Evolutionary conservation across 192 early-diverging fungal genomes (phyloP).

Genomic region (Martensiomyces pterosporus): DNA sequence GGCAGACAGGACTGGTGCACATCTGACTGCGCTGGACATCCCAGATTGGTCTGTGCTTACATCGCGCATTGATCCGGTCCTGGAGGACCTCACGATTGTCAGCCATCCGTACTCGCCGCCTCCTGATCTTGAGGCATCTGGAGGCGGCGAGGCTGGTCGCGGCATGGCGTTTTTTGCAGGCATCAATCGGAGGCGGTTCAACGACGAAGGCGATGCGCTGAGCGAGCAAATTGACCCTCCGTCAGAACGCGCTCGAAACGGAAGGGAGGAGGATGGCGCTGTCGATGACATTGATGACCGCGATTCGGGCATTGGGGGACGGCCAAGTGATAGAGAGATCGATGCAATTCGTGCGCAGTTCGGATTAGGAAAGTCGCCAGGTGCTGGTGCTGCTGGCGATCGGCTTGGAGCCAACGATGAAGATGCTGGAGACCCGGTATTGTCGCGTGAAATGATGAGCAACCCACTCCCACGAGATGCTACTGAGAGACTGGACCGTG

Average conservation of each 20-base stretch:
- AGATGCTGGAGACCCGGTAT: conserved; percentile 24
- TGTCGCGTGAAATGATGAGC: conserved; percentile 49
- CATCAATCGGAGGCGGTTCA: conserved; percentile 18
- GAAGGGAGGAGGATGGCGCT: conserved; percentile 14
- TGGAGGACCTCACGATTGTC: conserved; percentile 49
- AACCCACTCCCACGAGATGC: conserved; percentile 36
- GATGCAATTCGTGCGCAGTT: conserved; percentile 15
- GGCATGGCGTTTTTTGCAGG: conserved; percentile 46
- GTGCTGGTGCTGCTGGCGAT: conserved; percentile 9
- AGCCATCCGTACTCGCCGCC: conserved; percentile 47
- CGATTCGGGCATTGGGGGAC: background rate
- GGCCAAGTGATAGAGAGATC: conserved; percentile 6
- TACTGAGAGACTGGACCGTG: conserved; percentile 29
- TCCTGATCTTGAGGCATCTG: conserved; percentile 25
- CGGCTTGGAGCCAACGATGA: conserved; percentile 14
- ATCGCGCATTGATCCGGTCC: conserved; percentile 38
- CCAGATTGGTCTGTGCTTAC: conserved; percentile 40
- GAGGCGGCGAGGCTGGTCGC: conserved; percentile 9
- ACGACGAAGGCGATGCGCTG: conserved; percentile 19
- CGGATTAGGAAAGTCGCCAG: conserved; percentile 6
- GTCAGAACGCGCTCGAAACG: background rate
- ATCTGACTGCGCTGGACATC: conserved; percentile 32
- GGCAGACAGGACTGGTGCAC: conserved; percentile 17
- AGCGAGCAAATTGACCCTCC: conserved; percentile 12
- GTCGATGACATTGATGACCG: conserved; percentile 7